A percentile compares a stretch with the other conserved stretches of the same genome.
Evolutionary conservation across 768 basidiomycete species (phyloP).

Genomic region (Leccinum disarticulatum): DNA sequence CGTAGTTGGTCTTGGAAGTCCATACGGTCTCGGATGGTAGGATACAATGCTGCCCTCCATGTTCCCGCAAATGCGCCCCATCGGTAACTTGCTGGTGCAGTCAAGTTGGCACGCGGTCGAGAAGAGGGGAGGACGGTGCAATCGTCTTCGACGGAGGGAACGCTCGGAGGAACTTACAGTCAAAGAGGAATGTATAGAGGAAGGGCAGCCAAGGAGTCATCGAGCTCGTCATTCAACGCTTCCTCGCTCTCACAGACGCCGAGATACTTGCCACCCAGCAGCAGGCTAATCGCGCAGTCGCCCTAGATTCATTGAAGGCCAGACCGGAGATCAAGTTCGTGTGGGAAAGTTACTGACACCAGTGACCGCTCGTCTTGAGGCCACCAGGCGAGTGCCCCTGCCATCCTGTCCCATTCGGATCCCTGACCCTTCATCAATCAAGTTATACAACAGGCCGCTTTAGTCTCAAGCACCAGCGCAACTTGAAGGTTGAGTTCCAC

Average conservation of each 20-base stretch:
- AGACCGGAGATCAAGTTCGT: conserved; percentile 35
- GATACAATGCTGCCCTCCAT: neutral
- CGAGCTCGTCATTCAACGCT: neutral
- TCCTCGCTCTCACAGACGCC: neutral
- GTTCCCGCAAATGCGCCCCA: neutral
- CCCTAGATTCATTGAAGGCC: conserved; percentile 79
- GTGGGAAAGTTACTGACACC: neutral
- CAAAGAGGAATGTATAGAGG: no score
- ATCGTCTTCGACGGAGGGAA: conserved; percentile 46
- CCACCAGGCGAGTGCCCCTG: conserved; percentile 11
- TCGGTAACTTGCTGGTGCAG: neutral
- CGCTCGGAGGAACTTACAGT: conserved; percentile 28
- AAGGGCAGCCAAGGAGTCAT: no score
- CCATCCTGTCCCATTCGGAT: conserved; percentile 65
- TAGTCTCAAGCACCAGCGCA: conserved; percentile 69
- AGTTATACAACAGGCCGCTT: no score
- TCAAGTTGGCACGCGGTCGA: neutral
- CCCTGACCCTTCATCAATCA: conserved; percentile 47
- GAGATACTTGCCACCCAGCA: neutral
- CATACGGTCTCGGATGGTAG: neutral
- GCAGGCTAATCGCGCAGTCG: neutral
- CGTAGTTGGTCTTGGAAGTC: neutral
- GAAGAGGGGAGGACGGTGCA: conserved; percentile 29
- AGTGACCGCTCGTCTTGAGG: no score
- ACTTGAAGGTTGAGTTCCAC: conserved; percentile 65